Evolutionary conservation across 371 early-diverging fungal genomes (phyloP), one percentile per base, ranked within the genome.

Genomic region (Mucor circinelloides): DNA sequence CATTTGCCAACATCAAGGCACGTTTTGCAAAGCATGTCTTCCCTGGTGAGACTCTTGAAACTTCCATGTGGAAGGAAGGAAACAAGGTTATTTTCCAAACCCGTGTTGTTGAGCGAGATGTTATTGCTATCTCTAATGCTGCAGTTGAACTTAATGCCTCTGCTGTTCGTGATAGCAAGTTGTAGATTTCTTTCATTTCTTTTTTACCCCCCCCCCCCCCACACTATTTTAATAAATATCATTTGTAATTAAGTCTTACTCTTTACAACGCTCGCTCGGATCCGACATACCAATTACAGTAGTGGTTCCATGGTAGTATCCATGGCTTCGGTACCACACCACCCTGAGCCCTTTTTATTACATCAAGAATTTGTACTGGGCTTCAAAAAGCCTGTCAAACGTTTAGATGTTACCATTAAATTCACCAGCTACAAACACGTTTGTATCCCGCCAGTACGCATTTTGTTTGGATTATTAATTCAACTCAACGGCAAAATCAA

Each of bases 11-110:
- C 73, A 89, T 98, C 83, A 97, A 98, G 89, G 95, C 85, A 12
- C 90, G 97, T 34, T 95, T 98, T 76, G 87, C 92, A 44, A 86
- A 89, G 50, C 94, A 91, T n/a, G 98, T 97, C 63, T 90, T 94
- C 86, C 99, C 99, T 19, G 99, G 99, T 7, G 99, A 99, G 74
- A 98, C 98, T 12, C 83, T 98, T 21, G 93, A 95, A 74, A 97
- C 97, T 9, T 90, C 92, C 72, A 93, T 97, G 92, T 98, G 97
- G 98, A 88, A 90, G 66, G 97, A 95, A 72, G 92, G 90, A 27
- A 83, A 80, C 73, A 92, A 92, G 78, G 88, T 98, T 27, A 83
- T 97, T 63, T 98, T 97, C 91, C 91, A 93, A 72, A 93, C 94
- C 52, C 91, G 92, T 44, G 94, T 94, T 2, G 91, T 97, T 44